Evolutionary conservation across 345 rosid species (phyloP).

Genomic region (Dipteronia dyeriana): DNA sequence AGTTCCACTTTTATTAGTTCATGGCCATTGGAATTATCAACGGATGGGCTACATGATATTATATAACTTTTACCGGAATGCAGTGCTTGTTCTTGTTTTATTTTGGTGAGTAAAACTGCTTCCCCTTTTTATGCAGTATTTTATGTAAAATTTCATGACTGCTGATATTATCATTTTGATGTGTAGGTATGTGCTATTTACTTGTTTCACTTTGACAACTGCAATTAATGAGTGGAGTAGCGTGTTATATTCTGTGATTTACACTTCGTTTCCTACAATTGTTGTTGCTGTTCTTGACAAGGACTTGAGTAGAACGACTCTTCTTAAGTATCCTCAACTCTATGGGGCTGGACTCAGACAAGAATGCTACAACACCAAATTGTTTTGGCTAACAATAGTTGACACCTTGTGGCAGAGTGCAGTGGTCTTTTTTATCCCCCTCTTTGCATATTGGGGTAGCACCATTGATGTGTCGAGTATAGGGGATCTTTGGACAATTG

Average conservation of each 20-base stretch:
- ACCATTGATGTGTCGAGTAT: conserved; percentile 71
- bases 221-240: conserved; percentile 98
- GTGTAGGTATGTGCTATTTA: conserved; percentile 78
- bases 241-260: conserved; percentile 78
- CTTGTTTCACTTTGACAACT: conserved; percentile 83
- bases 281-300: conserved; percentile 89
- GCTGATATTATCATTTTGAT: conserved; percentile 3
- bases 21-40: conserved; percentile 99
- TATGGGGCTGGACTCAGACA: conserved; percentile 85
- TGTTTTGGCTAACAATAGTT: conserved; percentile 80
- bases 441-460: conserved; percentile 75
- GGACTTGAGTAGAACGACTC: conserved; percentile 70
- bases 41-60: conserved; percentile 97
- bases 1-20: conserved; percentile 87
- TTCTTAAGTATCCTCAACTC: conserved; percentile 76
- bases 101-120: conserved; percentile 73
- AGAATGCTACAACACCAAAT: conserved; percentile 70
- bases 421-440: conserved; percentile 74
- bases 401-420: conserved; percentile 94
- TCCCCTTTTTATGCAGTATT: neutral
- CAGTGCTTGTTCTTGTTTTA: conserved; percentile 77
- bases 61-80: conserved; percentile 97
- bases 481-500: conserved; percentile 97
- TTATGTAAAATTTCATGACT: neutral
- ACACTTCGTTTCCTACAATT: conserved; percentile 91